Conservation (phyloP, 2,329 filamentous ascomycete species). For the Alternaria metachromatica region DNA sequence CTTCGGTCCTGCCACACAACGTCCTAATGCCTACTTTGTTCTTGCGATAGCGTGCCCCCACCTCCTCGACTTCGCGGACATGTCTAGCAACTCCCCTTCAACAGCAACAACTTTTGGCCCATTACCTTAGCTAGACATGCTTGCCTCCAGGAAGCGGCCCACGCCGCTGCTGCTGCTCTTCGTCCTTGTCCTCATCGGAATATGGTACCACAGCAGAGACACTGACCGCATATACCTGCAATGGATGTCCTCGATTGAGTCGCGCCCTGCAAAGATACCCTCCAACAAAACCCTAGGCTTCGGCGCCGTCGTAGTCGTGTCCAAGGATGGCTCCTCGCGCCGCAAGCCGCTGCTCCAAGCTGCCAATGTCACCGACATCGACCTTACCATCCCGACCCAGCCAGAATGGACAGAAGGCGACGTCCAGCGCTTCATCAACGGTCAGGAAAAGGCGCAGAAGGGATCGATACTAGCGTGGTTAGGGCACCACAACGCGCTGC, state of each 20-base stretch:
- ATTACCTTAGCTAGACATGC: constrained; percentile 31
- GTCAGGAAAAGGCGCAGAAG: constrained; percentile 42
- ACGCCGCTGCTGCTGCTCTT: constrained; percentile 38
- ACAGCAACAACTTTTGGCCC: constrained; percentile 11
- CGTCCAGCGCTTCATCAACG: constrained; percentile 46
- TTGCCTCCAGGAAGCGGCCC: constrained; percentile 41
- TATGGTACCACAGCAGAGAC: constrained; percentile 38
- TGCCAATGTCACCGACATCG: constrained; percentile 52
- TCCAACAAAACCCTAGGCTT: constrained; percentile 50
- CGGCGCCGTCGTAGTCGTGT: constrained; percentile 52
- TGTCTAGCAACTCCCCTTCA: constrained; percentile 29
- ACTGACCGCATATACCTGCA: constrained; percentile 38
- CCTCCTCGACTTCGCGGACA: constrained; percentile 16
- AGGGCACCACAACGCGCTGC: constrained; percentile 53
- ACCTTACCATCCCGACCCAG: constrained; percentile 52
- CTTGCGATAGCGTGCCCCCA: constrained; percentile 1
- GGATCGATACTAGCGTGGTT: constrained; percentile 55
- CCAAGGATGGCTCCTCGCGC: constrained; percentile 48
- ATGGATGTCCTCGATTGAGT: constrained; percentile 35
- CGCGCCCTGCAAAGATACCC: constrained; percentile 32
- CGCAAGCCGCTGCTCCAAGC: constrained; percentile 50
- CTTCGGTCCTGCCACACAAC: constrained; percentile 10
- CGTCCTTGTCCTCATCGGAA: constrained; percentile 32
- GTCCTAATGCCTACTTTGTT: constrained; percentile 1
- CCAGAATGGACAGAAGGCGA: constrained; percentile 52